Conservation (phyloP, 352 stramenopile genomes). For the Achlya hypogyna region DNA sequence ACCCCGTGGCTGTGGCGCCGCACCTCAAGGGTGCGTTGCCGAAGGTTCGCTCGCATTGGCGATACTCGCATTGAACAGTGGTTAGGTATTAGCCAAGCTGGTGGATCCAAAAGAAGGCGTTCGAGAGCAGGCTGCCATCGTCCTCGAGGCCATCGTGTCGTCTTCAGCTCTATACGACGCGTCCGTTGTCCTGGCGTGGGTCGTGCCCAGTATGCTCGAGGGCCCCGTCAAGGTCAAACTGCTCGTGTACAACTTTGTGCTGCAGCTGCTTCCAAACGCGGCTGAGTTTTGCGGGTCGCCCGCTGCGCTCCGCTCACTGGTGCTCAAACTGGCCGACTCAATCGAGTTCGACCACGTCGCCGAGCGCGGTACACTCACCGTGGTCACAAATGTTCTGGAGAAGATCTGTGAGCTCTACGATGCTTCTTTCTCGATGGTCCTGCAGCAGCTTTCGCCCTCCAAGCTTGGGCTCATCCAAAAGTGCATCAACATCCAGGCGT, state of each 20-base stretch:
- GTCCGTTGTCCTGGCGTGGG: conserved; percentile 31
- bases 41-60: not conserved
- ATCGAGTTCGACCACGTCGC: conserved; percentile 36
- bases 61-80: conserved; percentile 24
- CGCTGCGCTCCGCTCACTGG: conserved; percentile 48
- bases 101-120: conserved; percentile 65
- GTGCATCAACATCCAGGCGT: not conserved
- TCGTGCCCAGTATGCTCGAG: conserved; percentile 56
- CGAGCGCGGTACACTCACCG: not conserved
- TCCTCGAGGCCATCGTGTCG: conserved; percentile 43
- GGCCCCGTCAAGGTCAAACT: conserved; percentile 76
- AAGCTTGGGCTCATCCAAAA: not conserved
- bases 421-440: not conserved
- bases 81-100: conserved; percentile 63
- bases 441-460: not conserved
- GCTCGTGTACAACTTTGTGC: conserved; percentile 56
- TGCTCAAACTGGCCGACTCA: conserved; percentile 59
- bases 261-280: conserved; percentile 39
- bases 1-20: conserved; percentile 32
- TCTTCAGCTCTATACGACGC: conserved; percentile 30
- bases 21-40: conserved; percentile 32
- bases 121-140: conserved; percentile 41
- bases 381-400: not conserved
- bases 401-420: not conserved
- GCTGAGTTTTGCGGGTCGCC: conserved; percentile 50